Percentiles rank a stretch among this genome's conserved stretches.
Evolutionary conservation across 2,329 filamentous ascomycete genomes (phyloP).

Genomic region (Hypomyces rosellus): DNA sequence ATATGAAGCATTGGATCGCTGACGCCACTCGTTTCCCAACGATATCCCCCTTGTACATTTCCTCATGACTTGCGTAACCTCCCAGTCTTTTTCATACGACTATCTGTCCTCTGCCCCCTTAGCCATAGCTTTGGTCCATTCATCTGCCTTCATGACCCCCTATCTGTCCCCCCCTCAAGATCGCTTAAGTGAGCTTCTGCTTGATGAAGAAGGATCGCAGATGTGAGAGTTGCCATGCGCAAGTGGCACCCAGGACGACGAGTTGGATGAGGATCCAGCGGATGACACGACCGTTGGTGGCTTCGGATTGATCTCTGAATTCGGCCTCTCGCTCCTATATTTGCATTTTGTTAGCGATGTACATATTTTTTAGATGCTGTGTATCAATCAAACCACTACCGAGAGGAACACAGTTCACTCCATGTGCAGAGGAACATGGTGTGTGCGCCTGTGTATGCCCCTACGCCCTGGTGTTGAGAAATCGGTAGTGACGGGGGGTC

Average conservation of each 20-base stretch:
- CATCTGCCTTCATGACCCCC: not conserved
- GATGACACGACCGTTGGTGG: conserved; percentile 84
- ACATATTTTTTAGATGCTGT: not conserved
- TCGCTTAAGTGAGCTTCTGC: conserved; percentile 84
- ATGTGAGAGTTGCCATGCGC: conserved; percentile 95
- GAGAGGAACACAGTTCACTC: no score
- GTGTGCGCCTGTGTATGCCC: no score
- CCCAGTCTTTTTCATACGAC: not conserved
- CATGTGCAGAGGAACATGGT: no score
- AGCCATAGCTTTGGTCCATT: no score
- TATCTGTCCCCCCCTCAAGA: not conserved
- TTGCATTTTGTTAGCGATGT: not conserved
- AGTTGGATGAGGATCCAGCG: conserved; percentile 93
- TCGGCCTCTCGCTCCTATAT: conserved; percentile 91
- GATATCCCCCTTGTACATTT: not conserved
- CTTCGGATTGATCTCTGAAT: conserved; percentile 95
- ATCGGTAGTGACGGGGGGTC: not conserved
- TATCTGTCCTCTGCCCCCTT: not conserved
- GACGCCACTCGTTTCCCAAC: not conserved
- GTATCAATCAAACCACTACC: no score
- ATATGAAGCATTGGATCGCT: not conserved
- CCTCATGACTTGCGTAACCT: no score
- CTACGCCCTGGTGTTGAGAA: not conserved
- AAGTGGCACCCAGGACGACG: conserved; percentile 75
- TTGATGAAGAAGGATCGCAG: conserved; percentile 98